Base-by-base conservation (phyloP, 2,329 filamentous ascomycete genomes). In the Anisogramma anomala region DNA sequence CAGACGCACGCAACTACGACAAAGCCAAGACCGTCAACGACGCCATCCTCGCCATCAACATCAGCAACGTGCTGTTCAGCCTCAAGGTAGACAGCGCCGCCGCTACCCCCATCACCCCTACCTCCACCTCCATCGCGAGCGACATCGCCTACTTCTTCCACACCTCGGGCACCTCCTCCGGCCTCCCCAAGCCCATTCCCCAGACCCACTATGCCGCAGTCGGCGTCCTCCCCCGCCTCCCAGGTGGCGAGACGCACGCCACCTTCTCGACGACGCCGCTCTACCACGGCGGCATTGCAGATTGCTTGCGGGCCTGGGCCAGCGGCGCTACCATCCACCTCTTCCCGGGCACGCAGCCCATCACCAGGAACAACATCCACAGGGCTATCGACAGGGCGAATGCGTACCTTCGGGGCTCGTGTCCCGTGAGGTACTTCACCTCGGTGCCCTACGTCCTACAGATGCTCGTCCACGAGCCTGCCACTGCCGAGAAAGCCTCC, bases 251-350 rank as follows among this genome's bases (percentile, higher is more conserved):
- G 0, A 38, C 58, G 3, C 52, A 59, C 2, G 69, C 73, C 0
- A 78, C 74, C 0, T 81, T 81, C 49, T 77, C 76, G 0, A 79
- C 76, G 0, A 82, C 77, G 3, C 77, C 78, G 0, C 61, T 82
- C 0, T 82, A 79, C 48, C 76, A 81, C 49, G 78, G 77, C 1
- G 78, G 77, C 0, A 64, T 79, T 7, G 73, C 77, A 1, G 78
- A 82, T 52, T 65, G 72, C 15, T 70, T 81, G 33, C 61, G 77
- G 36, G 67, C 74, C 0, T 80, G 77, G 76, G 71, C 72, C 1
- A 75, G 72, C 42, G 66, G 65, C 14, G 68, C 73, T 0, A 55
- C 71, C 50, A 71, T 80, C 2, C 81, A 74, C 71, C 60, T 81
- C 8, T 82, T 80, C 47, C 75, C 77, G 0, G 68, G 71, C 15